Evolutionary conservation across 148 eudicot genomes (phyloP).

Genomic region (Chenopodium suecicum): DNA sequence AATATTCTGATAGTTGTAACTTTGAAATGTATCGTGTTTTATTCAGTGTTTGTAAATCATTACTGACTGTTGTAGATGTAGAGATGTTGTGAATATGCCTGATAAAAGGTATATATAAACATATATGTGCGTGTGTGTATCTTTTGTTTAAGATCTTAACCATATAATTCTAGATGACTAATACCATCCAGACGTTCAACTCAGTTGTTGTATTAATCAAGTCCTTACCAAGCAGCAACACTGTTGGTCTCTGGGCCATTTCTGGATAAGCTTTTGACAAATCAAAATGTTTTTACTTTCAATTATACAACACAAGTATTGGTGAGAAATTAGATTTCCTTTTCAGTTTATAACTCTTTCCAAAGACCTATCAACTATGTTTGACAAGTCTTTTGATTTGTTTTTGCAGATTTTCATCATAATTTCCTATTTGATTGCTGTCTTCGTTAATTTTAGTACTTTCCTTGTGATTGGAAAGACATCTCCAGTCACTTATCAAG

Average conservation of each 20-base stretch:
- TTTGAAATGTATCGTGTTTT: too few species aligned
- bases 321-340: constrained; percentile 39
- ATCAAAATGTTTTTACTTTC: constrained; percentile 81
- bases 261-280: constrained; percentile 83
- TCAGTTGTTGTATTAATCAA: constrained; percentile 85
- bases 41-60: background rate
- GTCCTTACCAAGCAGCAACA: constrained; percentile 84
- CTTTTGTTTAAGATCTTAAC: constrained; percentile 43
- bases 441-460: constrained; percentile 91
- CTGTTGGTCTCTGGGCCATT: constrained; percentile 81
- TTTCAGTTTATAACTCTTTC: background rate
- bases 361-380: background rate
- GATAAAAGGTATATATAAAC: background rate
- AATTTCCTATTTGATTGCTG: constrained; percentile 81
- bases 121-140: background rate
- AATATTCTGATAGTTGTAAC: background rate
- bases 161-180: constrained; percentile 67
- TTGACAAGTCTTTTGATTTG: constrained; percentile 6
- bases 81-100: background rate
- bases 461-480: constrained; percentile 96
- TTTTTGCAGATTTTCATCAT: constrained; percentile 72
- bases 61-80: background rate
- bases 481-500: constrained; percentile 95
- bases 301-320: constrained; percentile 78
- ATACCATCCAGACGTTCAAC: constrained; percentile 95